phyloP scores from a whole-genome alignment of 306 rosid species.

The Potentilla sterilis region DNA sequence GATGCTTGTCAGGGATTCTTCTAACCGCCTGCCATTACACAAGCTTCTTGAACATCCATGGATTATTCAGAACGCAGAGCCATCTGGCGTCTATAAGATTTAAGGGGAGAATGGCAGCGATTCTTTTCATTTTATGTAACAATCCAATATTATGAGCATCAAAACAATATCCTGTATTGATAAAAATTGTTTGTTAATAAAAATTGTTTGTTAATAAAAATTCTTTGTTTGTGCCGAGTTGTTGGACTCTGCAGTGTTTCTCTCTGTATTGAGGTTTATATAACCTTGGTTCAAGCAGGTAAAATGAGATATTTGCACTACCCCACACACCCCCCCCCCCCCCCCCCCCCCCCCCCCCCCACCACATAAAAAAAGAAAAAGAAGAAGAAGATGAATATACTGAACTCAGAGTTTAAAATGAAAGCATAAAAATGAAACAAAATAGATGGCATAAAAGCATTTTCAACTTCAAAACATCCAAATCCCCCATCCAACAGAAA shows the following conservation, averaged over 20 bases:
- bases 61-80: conserved; percentile 96
- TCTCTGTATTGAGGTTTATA: not conserved
- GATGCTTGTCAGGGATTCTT: conserved; percentile 94
- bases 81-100: conserved; percentile 73
- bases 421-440: no score
- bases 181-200: conserved; percentile 3
- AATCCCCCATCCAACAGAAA: not conserved
- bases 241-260: not conserved
- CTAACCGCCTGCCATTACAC: conserved; percentile 79
- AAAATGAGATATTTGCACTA: not conserved
- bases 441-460: no score
- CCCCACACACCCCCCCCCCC: no score
- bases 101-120: conserved; percentile 12
- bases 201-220: not conserved
- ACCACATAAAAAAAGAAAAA: no score
- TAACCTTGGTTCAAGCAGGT: not conserved
- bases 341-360: no score
- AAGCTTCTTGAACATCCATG: conserved; percentile 95
- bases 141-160: not conserved
- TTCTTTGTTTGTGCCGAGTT: not conserved
- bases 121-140: not conserved
- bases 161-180: not conserved
- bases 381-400: not conserved
- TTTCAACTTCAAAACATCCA: not conserved
- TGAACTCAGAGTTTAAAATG: no score